Base-by-base conservation (phyloP, 306 rosid genomes). In the Trifolium fragiferum region DNA sequence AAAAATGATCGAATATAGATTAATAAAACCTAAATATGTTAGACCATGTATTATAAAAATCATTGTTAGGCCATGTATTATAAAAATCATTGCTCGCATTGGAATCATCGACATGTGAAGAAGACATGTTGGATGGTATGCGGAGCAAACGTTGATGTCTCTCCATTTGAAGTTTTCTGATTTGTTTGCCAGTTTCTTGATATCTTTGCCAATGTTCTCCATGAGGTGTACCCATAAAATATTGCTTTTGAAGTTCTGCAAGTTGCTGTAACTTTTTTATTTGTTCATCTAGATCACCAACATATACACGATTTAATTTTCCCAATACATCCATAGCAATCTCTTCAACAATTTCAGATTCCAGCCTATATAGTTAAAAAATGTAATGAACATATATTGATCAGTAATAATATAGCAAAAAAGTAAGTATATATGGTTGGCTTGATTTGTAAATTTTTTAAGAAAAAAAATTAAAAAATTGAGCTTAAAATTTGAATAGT, bases 101-200 rank as follows among this genome's bases (percentile, higher is more conserved):
- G 2, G 62, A 55, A 20, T 55, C 33, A 21, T 21, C 21, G 35
- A 13, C 35, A 11, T 55, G 62, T 20, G 62, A 55, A 55, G 10
- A 21, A 55, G 10, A 21, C 7, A 21, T 20, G 33, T 3, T 19
- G 62, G 62, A 12, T 55, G 62, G 33, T 10, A 55, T 23, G 33
- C 62, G 62, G 13, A 55, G 62, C 35, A 55, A 55, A 55, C 62
- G 62, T 21, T 55, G 62, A 55, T 55, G 62, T 55, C 62, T 55
- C n/a, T 55, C 62, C 62, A 55, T 55, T 55, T 55, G 62, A 55
- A 55, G 62, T 55, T 55, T 55, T 21, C 62, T 55, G 33, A 55
- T 55, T 10, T 20, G 32, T 20, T 55, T 4, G 8, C 21, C 62
- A 10, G 33, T 55, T 55, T 23, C n/a, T 55, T 21, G 32, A 19